A percentile compares a stretch with the other conserved stretches of the same genome.
These are phyloP conservation scores for Cyberlindnera mrakii DNA, from an alignment of 805 yeast species.

Conservation along the genomic window DNA sequence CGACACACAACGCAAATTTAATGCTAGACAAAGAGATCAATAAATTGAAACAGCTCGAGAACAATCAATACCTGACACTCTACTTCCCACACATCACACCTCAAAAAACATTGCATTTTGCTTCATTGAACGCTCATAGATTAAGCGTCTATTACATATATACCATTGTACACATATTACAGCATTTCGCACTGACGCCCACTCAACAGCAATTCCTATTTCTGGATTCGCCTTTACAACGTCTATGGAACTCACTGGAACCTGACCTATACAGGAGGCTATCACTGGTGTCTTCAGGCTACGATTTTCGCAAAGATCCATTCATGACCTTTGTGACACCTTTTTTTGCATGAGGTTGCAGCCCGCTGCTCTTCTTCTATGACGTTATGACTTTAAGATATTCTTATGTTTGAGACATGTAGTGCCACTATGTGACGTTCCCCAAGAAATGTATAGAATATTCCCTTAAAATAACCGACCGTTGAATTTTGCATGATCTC, in stretches of 20 bases:
- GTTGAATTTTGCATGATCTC: too few species aligned
- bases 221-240: constrained; percentile 2
- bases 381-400: too few species aligned
- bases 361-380: too few species aligned
- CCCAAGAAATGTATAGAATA: too few species aligned
- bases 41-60: constrained; percentile 16
- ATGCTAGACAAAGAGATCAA: constrained; percentile 3
- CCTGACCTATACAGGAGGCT: constrained; percentile 9
- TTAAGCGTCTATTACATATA: constrained; percentile 17
- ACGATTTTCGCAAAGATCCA: constrained; percentile 13
- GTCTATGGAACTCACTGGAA: constrained; percentile 14
- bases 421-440: too few species aligned
- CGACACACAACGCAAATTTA: not conserved
- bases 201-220: not conserved
- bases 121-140: constrained; percentile 10
- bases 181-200: constrained; percentile 4
- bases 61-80: constrained; percentile 12
- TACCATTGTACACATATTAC: constrained; percentile 8
- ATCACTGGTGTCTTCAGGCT: constrained; percentile 1
- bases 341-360: too few species aligned
- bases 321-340: constrained; percentile 13
- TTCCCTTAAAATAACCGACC: too few species aligned
- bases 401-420: too few species aligned
- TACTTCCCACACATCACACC: constrained; percentile 9
- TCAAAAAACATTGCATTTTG: constrained; percentile 4